Conservation (phyloP, 108 stramenopile genomes). For the Parietichytrium sp. region DNA sequence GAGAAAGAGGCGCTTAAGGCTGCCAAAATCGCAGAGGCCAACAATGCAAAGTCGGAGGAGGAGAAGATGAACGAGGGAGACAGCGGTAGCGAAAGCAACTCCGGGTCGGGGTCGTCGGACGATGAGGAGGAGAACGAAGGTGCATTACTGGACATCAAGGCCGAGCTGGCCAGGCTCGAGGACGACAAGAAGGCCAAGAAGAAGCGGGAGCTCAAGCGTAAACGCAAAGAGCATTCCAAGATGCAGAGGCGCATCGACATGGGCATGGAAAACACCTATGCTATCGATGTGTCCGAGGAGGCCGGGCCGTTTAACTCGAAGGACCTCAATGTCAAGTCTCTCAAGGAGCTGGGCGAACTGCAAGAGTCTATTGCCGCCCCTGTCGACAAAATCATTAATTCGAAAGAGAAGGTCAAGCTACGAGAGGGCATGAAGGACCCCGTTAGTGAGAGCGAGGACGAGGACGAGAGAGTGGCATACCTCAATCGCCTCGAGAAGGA, state of each 20-base stretch:
- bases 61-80: constrained; percentile 63
- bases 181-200: constrained; percentile 68
- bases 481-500: neutral
- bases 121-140: constrained; percentile 49
- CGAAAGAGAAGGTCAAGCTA: constrained; percentile 62
- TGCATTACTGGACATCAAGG: constrained; percentile 41
- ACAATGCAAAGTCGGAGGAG: constrained; percentile 2
- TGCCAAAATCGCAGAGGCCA: neutral
- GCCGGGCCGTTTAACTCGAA: constrained; percentile 24
- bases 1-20: constrained; percentile 38
- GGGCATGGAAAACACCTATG: constrained; percentile 2
- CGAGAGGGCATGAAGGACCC: constrained; percentile 72
- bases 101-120: neutral
- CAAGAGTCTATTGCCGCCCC: neutral
- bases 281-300: constrained; percentile 39
- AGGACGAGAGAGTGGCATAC: neutral
- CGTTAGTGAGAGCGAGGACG: constrained; percentile 50
- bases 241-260: constrained; percentile 1
- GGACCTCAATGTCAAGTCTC: neutral
- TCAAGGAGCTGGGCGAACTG: neutral
- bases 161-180: constrained; percentile 70
- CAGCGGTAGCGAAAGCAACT: neutral
- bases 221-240: constrained; percentile 78
- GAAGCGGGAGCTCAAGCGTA: constrained; percentile 84
- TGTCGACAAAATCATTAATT: neutral